Conservation (phyloP, 192 early-diverging fungal species). For the Chytriomyces confervae region DNA sequence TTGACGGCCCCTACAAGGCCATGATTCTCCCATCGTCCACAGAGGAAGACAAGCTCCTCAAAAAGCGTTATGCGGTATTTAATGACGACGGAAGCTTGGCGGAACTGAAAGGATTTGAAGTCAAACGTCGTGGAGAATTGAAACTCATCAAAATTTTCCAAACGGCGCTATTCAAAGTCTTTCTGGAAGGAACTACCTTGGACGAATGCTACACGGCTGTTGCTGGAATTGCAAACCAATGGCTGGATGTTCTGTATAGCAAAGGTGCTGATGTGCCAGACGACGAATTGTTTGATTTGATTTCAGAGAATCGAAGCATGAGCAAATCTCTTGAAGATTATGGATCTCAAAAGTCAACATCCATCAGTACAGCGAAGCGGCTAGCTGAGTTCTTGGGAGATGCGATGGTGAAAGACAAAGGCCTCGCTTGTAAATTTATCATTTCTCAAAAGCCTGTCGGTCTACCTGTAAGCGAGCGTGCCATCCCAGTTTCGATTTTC, state of each 20-base stretch:
- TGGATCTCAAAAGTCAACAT: conserved; percentile 89
- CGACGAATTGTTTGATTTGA: conserved; percentile 89
- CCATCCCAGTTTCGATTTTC: conserved; percentile 95
- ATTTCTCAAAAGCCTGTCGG: conserved; percentile 85
- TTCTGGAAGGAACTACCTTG: conserved; percentile 83
- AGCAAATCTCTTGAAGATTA: conserved; percentile 93
- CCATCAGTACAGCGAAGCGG: conserved; percentile 92
- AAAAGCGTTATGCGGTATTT: conserved; percentile 99
- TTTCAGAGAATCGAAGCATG: conserved; percentile 98
- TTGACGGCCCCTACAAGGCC: conserved; percentile 96
- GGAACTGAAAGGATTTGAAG: conserved; percentile 98
- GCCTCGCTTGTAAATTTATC: conserved; percentile 93
- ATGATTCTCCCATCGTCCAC: conserved; percentile 97
- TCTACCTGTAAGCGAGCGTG: conserved; percentile 88
- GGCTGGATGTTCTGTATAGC: conserved; percentile 92
- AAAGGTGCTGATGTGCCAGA: conserved; percentile 82
- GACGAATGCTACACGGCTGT: conserved; percentile 90
- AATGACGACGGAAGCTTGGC: conserved; percentile 92
- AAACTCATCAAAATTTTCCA: conserved; percentile 99
- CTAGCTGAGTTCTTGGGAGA: conserved; percentile 97
- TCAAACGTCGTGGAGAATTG: conserved; percentile 97
- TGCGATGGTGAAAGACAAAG: conserved; percentile 98
- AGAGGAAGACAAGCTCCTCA: conserved; percentile 94
- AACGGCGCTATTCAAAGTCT: conserved; percentile 90
- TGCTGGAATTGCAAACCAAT: conserved; percentile 87